Evolutionary conservation across 1,284 basidiomycete species (phyloP), one percentile per base, ranked within the genome.

Genomic region (Sanghuangporus weigelae): DNA sequence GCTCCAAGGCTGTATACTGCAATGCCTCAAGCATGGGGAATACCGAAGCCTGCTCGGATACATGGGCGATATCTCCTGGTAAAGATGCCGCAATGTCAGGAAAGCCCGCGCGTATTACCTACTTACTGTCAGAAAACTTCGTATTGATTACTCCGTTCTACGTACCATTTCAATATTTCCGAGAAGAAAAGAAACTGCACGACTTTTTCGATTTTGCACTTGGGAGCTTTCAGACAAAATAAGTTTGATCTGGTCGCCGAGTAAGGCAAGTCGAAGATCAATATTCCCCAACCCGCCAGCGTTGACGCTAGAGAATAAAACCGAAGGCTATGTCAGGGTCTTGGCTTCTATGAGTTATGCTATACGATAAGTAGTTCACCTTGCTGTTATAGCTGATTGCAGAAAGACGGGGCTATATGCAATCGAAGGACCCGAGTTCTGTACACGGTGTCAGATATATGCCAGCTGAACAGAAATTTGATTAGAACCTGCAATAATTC

Each of bases 91-190:
- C 39, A 19, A 50, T 12, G 21, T 26, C 35, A 3, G 62, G 62
- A 53, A 42, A 59, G 49, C 60, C 39, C 21, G 26, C 60, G 26
- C 60, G 44, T 19, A 55, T 21, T 4, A 23, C 42, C 60, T 55
- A 31, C n/a, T 23, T 7, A 19, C 7, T 14, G n/a, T 60, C 49
- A 59, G 57, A 51, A 42, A n/a, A 16, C 40, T 26, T n/a, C 1
- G 12, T 16, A 8, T 10, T 23, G 23, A 26, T 14, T 50, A 8
- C n/a, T 38, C n/a, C 2, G 40, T n/a, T 7, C 2, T 16, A 38
- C 62, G 21, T 58, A 63, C 62, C 19, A 63, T 10, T 36, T 53
- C 39, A 14, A 59, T 46, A 26, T 44, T 59, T 26, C 58, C 38
- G 40, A 63, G 31, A 10, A 59, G 39, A n/a, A 59, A 59, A 12